Evolutionary conservation across 106 monocot genomes (phyloP).

Genomic region (Posidonia australis): DNA sequence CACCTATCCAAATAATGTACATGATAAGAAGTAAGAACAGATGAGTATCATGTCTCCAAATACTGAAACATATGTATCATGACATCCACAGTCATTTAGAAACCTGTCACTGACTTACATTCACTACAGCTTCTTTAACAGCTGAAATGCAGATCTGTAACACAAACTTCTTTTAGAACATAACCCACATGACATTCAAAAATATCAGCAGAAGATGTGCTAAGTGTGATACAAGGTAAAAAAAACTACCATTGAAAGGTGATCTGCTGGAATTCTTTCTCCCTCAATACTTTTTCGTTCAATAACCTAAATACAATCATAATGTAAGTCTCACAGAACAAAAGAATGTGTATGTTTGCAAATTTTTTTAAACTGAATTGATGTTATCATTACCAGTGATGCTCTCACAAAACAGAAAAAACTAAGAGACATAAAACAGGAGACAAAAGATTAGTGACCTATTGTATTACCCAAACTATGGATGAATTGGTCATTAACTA

Average conservation of each 20-base stretch:
- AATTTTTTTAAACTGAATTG: not conserved
- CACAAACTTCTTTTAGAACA: not conserved
- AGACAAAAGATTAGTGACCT: too few relatives aligned
- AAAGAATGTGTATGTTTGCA: not conserved
- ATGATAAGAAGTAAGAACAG: conserved; percentile 1
- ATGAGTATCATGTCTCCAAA: not conserved
- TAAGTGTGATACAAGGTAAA: not conserved
- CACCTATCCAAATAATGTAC: conserved; percentile 30
- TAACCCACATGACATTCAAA: not conserved
- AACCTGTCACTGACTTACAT: conserved; percentile 39
- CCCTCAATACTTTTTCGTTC: conserved; percentile 22
- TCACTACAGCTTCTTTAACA: conserved; percentile 60
- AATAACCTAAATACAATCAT: conserved; percentile 35
- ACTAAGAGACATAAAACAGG: too few relatives aligned
- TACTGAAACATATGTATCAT: not conserved
- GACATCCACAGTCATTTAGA: not conserved
- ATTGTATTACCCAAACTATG: too few relatives aligned
- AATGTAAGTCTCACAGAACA: not conserved
- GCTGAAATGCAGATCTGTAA: conserved; percentile 78
- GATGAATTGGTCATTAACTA: too few relatives aligned
- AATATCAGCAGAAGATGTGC: not conserved
- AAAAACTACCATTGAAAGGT: conserved; percentile 41
- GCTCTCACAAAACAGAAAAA: not conserved
- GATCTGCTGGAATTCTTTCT: conserved; percentile 32
- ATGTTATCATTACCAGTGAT: not conserved